Conservation (phyloP, 106 monocot species). For the Dendrobium officinale region DNA sequence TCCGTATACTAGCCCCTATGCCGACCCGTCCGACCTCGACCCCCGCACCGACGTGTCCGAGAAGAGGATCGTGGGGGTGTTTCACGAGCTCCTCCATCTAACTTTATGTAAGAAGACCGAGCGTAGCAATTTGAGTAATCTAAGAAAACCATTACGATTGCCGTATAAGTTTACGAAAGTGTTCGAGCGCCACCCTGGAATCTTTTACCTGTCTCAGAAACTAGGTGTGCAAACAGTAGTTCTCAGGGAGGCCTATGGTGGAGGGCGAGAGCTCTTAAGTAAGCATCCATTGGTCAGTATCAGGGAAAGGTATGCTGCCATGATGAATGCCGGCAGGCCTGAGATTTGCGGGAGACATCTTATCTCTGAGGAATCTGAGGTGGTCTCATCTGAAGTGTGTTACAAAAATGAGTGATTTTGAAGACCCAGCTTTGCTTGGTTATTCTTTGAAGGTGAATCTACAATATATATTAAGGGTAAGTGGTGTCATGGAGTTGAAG, state of each 20-base stretch:
- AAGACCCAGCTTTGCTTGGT: neutral
- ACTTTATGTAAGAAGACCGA: slow-evolving; percentile 75
- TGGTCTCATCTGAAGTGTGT: neutral
- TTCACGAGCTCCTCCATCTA: slow-evolving; percentile 84
- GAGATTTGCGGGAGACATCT: slow-evolving; percentile 4
- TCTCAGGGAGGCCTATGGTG: slow-evolving; percentile 68
- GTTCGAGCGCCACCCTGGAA: slow-evolving; percentile 84
- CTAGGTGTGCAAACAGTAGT: slow-evolving; percentile 76
- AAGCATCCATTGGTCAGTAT: slow-evolving; percentile 49
- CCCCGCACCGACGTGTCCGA: slow-evolving; percentile 74
- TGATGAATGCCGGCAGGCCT: slow-evolving; percentile 41
- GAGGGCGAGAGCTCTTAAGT: slow-evolving; percentile 21
- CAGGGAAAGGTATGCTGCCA: slow-evolving; percentile 47
- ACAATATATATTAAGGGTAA: neutral
- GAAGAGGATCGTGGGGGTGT: slow-evolving; percentile 84
- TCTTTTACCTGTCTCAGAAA: slow-evolving; percentile 81
- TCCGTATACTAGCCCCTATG: slow-evolving; percentile 77
- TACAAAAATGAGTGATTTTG: neutral
- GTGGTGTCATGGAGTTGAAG: neutral
- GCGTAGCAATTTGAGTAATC: slow-evolving; percentile 61
- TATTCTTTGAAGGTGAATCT: neutral
- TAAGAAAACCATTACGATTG: slow-evolving; percentile 45
- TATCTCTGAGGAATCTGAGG: slow-evolving; percentile 5
- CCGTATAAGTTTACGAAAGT: slow-evolving; percentile 94
- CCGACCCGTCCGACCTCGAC: slow-evolving; percentile 36